Conservation (phyloP, 2,329 filamentous ascomycete genomes). For the Neofusicoccum umdonicola region DNA sequence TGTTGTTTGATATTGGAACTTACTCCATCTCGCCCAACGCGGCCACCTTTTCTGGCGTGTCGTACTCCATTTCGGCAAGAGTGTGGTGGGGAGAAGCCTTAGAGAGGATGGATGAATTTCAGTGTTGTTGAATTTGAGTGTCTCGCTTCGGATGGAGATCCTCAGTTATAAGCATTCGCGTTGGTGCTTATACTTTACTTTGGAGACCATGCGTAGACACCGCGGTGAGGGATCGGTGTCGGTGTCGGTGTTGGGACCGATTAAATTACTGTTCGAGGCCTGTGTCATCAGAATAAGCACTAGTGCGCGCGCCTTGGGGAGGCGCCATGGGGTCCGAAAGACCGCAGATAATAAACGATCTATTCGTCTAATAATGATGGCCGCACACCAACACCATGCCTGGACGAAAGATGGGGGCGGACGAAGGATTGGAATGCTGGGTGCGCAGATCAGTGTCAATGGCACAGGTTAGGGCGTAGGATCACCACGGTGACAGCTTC, state of each 20-base stretch:
- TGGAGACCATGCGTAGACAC: not conserved
- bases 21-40: constrained; percentile 3
- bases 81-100: not conserved
- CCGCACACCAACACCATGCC: too few relatives aligned
- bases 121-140: not conserved
- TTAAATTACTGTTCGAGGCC: too few relatives aligned
- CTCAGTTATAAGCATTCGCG: not conserved
- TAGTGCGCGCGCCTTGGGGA: not conserved
- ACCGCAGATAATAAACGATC: too few relatives aligned
- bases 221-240: not conserved
- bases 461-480: too few relatives aligned
- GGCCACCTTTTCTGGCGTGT: constrained; percentile 1
- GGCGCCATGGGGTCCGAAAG: too few relatives aligned
- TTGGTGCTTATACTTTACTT: not conserved
- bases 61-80: not conserved
- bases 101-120: not conserved
- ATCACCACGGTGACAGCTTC: too few relatives aligned
- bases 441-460: too few relatives aligned
- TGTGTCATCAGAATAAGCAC: not conserved
- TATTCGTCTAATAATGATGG: too few relatives aligned
- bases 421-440: too few relatives aligned
- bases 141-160: not conserved
- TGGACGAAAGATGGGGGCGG: too few relatives aligned
- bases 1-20: not conserved
- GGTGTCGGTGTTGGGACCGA: not conserved